Evolutionary conservation across 495 filamentous ascomycete genomes (phyloP).

Genomic region (Penicillium steckii): DNA sequence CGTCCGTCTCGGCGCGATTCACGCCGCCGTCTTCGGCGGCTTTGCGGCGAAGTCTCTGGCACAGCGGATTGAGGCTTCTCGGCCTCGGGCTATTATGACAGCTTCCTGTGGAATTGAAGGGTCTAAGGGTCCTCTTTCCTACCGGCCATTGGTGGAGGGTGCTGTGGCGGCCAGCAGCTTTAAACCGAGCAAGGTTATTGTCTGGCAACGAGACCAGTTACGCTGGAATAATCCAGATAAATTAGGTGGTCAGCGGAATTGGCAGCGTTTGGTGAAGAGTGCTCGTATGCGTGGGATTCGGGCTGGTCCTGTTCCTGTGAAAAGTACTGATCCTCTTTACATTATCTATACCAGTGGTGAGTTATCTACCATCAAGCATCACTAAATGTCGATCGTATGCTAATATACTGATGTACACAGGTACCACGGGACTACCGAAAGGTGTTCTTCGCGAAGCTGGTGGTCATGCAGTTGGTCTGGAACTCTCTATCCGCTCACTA

Average conservation of each 20-base stretch:
- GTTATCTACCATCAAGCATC: background rate
- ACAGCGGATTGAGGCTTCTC: slow-evolving; percentile 82
- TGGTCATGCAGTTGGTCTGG: slow-evolving; percentile 84
- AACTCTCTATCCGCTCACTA: slow-evolving; percentile 72
- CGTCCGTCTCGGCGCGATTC: slow-evolving; percentile 79
- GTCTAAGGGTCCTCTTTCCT: slow-evolving; percentile 68
- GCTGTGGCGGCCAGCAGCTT: slow-evolving; percentile 57
- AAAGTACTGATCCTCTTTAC: slow-evolving; percentile 75
- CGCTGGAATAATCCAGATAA: slow-evolving; percentile 68
- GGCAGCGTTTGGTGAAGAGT: slow-evolving; percentile 72
- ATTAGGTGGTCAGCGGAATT: slow-evolving; percentile 66
- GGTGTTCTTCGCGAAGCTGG: slow-evolving; percentile 82
- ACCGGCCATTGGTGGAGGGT: slow-evolving; percentile 70
- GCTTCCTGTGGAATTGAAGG: slow-evolving; percentile 94
- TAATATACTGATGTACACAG: slow-evolving; percentile 23
- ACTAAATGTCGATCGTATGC: background rate
- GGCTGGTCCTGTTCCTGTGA: slow-evolving; percentile 71
- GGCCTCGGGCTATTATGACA: slow-evolving; percentile 74
- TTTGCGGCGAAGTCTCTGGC: slow-evolving; percentile 80
- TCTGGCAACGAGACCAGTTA: slow-evolving; percentile 78
- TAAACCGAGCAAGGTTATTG: slow-evolving; percentile 64
- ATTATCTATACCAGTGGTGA: slow-evolving; percentile 82
- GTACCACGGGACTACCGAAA: slow-evolving; percentile 86
- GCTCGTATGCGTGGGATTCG: slow-evolving; percentile 61
- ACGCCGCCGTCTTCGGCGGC: slow-evolving; percentile 90